phyloP scores from a whole-genome alignment of 2,329 filamentous ascomycete species.

The Escovopsis sp. region DNA sequence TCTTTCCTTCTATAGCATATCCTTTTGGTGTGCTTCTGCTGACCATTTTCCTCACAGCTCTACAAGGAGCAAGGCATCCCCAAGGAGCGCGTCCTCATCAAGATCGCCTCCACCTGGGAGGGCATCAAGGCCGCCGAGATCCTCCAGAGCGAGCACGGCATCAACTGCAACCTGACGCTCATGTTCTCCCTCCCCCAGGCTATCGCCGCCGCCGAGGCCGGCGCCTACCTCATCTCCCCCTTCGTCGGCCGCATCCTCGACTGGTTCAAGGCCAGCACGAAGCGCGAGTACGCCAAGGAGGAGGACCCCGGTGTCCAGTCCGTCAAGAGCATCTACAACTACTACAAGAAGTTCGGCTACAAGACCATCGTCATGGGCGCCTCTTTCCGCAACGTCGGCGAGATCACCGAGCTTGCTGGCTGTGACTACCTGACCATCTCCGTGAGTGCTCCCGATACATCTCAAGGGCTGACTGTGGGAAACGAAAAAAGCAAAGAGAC shows the following conservation, averaged over 20 bases:
- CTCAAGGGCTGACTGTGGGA: too few relatives aligned
- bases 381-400: conserved; percentile 88
- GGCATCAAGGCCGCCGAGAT: conserved; percentile 98
- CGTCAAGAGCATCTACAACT: conserved; percentile 93
- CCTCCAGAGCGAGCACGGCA: conserved; percentile 84
- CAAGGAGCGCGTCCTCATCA: conserved; percentile 94
- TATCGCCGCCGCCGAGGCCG: conserved; percentile 88
- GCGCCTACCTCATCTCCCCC: conserved; percentile 94
- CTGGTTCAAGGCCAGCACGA: conserved; percentile 94
- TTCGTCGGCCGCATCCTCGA: conserved; percentile 98
- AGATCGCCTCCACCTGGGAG: conserved; percentile 98
- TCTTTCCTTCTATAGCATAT: too few relatives aligned
- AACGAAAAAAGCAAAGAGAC: too few relatives aligned
- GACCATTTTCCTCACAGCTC: conserved; percentile 40
- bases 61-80: conserved; percentile 84
- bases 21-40: conserved; percentile 4
- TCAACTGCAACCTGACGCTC: conserved; percentile 98
- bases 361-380: conserved; percentile 99
- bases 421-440: conserved; percentile 99
- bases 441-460: conserved; percentile 34
- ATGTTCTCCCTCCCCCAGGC: conserved; percentile 96
- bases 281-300: conserved; percentile 80
- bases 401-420: conserved; percentile 96
- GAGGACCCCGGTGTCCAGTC: conserved; percentile 95
- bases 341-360: conserved; percentile 99